These are phyloP conservation scores for Phaeosphaeria sp. DNA, from an alignment of 2,329 filamentous ascomycete species.

Conservation along the genomic window DNA sequence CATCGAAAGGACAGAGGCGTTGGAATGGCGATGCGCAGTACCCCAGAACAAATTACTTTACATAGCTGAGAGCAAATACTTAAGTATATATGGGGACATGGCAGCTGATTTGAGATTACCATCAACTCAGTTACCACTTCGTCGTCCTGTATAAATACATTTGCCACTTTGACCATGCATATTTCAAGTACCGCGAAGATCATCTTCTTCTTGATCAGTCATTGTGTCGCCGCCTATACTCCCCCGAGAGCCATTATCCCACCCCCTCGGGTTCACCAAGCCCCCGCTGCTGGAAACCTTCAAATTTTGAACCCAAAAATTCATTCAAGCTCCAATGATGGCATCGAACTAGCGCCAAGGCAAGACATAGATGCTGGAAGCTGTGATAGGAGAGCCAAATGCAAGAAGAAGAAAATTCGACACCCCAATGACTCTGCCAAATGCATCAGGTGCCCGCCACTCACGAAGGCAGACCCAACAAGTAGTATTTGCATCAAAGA, in stretches of 20 bases:
- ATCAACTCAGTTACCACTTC: too few relatives aligned
- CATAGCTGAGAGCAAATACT: too few relatives aligned
- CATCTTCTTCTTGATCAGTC: constrained; percentile 8
- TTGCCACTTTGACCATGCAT: constrained; percentile 9
- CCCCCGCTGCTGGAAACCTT: neutral
- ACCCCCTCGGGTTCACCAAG: neutral
- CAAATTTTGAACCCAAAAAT: neutral
- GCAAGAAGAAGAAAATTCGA: constrained; percentile 14
- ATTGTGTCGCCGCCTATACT: constrained; percentile 6
- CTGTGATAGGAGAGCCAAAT: constrained; percentile 10
- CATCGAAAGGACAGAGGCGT: too few relatives aligned
- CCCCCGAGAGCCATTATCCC: neutral
- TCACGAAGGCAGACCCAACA: constrained; percentile 12
- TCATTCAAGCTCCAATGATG: neutral
- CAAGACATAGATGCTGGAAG: constrained; percentile 2
- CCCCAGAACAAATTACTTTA: too few relatives aligned
- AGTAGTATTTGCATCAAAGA: constrained; percentile 9
- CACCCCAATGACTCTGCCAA: constrained; percentile 8
- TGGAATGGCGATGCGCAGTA: too few relatives aligned
- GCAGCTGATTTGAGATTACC: too few relatives aligned
- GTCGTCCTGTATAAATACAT: too few relatives aligned
- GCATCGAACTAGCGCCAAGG: neutral
- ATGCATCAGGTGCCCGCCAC: constrained; percentile 12
- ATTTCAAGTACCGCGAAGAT: constrained; percentile 2
- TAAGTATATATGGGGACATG: too few relatives aligned